A percentile compares a stretch with the other conserved stretches of the same genome.
Evolutionary conservation across 2,329 filamentous ascomycete species (phyloP).

Genomic region (Neonectria faginata): DNA sequence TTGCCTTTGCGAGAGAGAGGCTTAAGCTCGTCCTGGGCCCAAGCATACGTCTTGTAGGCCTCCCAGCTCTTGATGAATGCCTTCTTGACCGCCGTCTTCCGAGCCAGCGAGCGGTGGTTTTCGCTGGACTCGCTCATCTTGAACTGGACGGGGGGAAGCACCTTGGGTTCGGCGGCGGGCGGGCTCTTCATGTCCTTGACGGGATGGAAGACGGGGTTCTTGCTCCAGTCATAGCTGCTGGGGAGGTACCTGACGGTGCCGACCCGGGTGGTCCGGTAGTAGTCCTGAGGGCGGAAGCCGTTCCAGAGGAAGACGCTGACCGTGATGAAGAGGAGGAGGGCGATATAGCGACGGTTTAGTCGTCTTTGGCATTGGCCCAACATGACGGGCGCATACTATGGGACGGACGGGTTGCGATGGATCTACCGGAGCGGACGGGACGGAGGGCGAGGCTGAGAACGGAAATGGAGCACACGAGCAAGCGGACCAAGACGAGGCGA

Average conservation of each 20-base stretch:
- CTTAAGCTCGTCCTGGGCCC: slow-evolving; percentile 67
- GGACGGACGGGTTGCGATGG: not conserved
- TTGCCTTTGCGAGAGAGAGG: slow-evolving; percentile 61
- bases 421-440: not conserved
- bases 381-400: slow-evolving; percentile 44
- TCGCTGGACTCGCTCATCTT: slow-evolving; percentile 55
- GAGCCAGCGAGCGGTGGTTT: slow-evolving; percentile 48
- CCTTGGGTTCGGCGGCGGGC: slow-evolving; percentile 51
- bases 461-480: not conserved
- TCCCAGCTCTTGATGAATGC: slow-evolving; percentile 61
- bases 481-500: not conserved
- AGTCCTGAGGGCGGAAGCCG: slow-evolving; percentile 39
- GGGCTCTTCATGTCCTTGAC: slow-evolving; percentile 47
- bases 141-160: slow-evolving; percentile 58
- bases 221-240: slow-evolving; percentile 55
- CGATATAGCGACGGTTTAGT: slow-evolving; percentile 49
- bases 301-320: slow-evolving; percentile 46
- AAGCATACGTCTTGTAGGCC: slow-evolving; percentile 66
- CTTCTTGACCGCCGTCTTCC: slow-evolving; percentile 53
- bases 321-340: slow-evolving; percentile 45
- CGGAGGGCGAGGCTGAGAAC: not conserved
- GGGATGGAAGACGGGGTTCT: slow-evolving; percentile 49
- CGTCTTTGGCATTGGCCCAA: slow-evolving; percentile 49
- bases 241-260: slow-evolving; percentile 48
- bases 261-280: slow-evolving; percentile 36